Percentiles rank a stretch among this genome's conserved stretches.
Evolutionary conservation across 2,329 filamentous ascomycete genomes (phyloP).

Genomic region (Penicillium palitans): DNA sequence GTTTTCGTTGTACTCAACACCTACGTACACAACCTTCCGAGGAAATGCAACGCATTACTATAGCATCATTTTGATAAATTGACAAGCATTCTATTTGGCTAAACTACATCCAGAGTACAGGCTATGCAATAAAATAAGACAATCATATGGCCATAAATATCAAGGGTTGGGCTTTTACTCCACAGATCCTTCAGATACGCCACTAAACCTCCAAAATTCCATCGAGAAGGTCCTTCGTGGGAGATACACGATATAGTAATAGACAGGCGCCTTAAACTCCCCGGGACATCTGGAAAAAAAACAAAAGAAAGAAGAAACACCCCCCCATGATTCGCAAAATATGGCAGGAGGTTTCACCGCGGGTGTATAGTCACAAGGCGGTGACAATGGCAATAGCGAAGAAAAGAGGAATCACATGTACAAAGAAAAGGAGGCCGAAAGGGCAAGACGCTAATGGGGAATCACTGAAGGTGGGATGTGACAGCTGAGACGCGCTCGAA

Average conservation of each 20-base stretch:
- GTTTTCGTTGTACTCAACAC: background rate
- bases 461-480: conserved; percentile 44
- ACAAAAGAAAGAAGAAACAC: background rate
- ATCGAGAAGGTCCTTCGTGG: conserved; percentile 18
- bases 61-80: background rate
- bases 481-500: conserved; percentile 43
- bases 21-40: background rate
- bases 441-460: conserved; percentile 29
- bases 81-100: conserved; percentile 13
- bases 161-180: conserved; percentile 19
- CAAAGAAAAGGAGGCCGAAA: conserved; percentile 22
- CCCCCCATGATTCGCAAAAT: conserved; percentile 14
- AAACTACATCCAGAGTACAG: conserved; percentile 11
- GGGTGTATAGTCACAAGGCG: conserved; percentile 23
- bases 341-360: conserved; percentile 10
- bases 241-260: conserved; percentile 18
- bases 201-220: conserved; percentile 20
- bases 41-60: too few relatives aligned
- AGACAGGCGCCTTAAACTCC: conserved; percentile 24
- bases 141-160: conserved; percentile 13
- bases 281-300: conserved; percentile 9
- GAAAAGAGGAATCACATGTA: conserved; percentile 22
- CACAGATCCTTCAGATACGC: conserved; percentile 21
- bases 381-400: conserved; percentile 9
- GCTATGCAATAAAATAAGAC: conserved; percentile 6